Conservation (phyloP, 768 basidiomycete genomes). For the Boletus coccyginus region DNA sequence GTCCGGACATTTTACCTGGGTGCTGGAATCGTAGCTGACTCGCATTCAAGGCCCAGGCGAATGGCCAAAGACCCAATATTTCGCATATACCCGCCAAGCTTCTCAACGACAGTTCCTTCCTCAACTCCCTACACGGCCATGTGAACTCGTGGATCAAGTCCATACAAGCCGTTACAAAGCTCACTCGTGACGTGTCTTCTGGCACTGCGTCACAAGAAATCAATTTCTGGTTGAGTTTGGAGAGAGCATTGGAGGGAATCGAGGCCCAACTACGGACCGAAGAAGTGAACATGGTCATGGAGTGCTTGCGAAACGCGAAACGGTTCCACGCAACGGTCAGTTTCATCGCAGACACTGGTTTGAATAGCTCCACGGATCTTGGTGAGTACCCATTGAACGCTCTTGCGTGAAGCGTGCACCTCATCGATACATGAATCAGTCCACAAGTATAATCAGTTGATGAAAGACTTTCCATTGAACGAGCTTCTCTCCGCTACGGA, state of each 20-base stretch:
- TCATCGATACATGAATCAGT: slow-evolving; percentile 45
- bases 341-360: slow-evolving; percentile 95
- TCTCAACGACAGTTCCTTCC: slow-evolving; percentile 84
- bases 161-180: slow-evolving; percentile 93
- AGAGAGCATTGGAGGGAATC: slow-evolving; percentile 90
- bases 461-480: slow-evolving; percentile 99
- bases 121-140: slow-evolving; percentile 89
- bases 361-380: slow-evolving; percentile 89
- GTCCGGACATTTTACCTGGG: slow-evolving; percentile 21
- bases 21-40: slow-evolving; percentile 31
- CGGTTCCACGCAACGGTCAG: slow-evolving; percentile 96
- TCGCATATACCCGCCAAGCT: slow-evolving; percentile 71
- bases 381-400: slow-evolving; percentile 43
- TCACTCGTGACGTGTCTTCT: slow-evolving; percentile 88
- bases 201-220: slow-evolving; percentile 98
- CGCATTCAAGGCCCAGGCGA: slow-evolving; percentile 40
- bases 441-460: slow-evolving; percentile 96
- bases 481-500: slow-evolving; percentile 96
- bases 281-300: slow-evolving; percentile 90
- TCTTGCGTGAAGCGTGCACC: background rate
- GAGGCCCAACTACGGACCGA: slow-evolving; percentile 90
- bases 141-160: slow-evolving; percentile 99
- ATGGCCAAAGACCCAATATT: slow-evolving; percentile 64
- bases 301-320: slow-evolving; percentile 92
- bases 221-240: slow-evolving; percentile 97